Percentiles rank a stretch among this genome's conserved stretches.
Evolutionary conservation across 108 stramenopile genomes (phyloP).

Genomic region (Pelagomonas calceolata): DNA sequence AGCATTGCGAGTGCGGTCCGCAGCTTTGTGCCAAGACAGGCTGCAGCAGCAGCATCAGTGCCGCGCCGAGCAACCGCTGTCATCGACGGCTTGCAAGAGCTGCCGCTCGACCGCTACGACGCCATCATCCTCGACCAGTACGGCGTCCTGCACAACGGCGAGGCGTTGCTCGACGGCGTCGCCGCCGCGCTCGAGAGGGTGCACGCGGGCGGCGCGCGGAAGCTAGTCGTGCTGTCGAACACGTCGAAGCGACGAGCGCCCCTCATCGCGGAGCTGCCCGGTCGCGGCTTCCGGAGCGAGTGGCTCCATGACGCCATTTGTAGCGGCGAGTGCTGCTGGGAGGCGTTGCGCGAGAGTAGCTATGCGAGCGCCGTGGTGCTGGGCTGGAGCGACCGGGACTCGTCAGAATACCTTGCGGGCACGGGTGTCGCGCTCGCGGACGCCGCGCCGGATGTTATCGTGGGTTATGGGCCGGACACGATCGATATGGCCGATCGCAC

Average conservation of each 20-base stretch:
- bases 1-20: too few relatives aligned
- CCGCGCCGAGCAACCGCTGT: too few relatives aligned
- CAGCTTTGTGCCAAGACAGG: too few relatives aligned
- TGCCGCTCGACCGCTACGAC: conserved; percentile 49
- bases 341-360: background rate
- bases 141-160: conserved; percentile 79
- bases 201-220: conserved; percentile 39
- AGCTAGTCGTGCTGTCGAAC: conserved; percentile 71
- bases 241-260: conserved; percentile 47
- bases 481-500: background rate
- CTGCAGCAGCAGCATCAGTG: too few relatives aligned
- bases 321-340: conserved; percentile 46
- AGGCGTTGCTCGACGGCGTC: conserved; percentile 46
- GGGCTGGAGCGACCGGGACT: conserved; percentile 1
- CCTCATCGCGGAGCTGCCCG: conserved; percentile 43
- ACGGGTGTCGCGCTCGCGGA: background rate
- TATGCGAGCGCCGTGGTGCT: conserved; percentile 2
- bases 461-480: background rate
- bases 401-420: background rate
- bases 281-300: conserved; percentile 52
- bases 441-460: background rate
- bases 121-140: conserved; percentile 81
- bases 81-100: background rate
- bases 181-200: conserved; percentile 46
- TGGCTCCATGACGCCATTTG: conserved; percentile 64